phyloP scores from a whole-genome alignment of 2,329 filamentous ascomycete species.

The Aspergillus sp. region DNA sequence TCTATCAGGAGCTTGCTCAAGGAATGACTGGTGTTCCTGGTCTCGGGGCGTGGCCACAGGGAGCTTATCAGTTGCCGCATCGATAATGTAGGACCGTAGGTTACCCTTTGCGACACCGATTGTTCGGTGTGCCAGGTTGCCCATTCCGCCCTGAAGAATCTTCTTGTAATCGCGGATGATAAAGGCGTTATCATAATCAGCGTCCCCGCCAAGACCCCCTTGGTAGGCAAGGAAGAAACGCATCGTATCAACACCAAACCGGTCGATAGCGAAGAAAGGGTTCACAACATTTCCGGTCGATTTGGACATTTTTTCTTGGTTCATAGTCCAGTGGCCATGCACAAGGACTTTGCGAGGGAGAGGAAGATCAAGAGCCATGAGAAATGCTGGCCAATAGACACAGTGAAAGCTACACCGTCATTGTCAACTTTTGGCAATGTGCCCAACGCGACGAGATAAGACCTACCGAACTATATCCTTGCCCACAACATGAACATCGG shows the following conservation, averaged over 20 bases:
- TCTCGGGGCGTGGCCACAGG: conserved; percentile 22
- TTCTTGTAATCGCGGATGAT: conserved; percentile 74
- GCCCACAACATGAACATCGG: conserved; percentile 83
- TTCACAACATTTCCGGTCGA: conserved; percentile 92
- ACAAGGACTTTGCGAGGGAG: conserved; percentile 72
- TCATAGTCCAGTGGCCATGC: conserved; percentile 94
- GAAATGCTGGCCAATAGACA: conserved; percentile 94
- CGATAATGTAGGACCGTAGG: conserved; percentile 50
- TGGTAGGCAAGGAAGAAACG: conserved; percentile 81
- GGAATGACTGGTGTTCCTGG: conserved; percentile 29
- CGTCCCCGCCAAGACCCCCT: conserved; percentile 67
- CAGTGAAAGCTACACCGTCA: conserved; percentile 62
- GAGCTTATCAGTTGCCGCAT: conserved; percentile 22
- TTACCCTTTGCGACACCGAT: conserved; percentile 62
- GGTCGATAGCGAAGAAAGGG: conserved; percentile 80
- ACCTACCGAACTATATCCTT: conserved; percentile 78
- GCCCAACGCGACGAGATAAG: conserved; percentile 1
- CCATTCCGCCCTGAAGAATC: conserved; percentile 65
- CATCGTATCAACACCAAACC: conserved; percentile 80
- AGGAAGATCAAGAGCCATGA: conserved; percentile 77
- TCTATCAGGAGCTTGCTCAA: conserved; percentile 33
- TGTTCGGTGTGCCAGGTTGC: conserved; percentile 69
- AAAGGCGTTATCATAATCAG: conserved; percentile 72
- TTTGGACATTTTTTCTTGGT: conserved; percentile 90
- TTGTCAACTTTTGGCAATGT: conserved; percentile 11